Conservation (phyloP, 495 filamentous ascomycete species). For the Penicillium coffeae region DNA sequence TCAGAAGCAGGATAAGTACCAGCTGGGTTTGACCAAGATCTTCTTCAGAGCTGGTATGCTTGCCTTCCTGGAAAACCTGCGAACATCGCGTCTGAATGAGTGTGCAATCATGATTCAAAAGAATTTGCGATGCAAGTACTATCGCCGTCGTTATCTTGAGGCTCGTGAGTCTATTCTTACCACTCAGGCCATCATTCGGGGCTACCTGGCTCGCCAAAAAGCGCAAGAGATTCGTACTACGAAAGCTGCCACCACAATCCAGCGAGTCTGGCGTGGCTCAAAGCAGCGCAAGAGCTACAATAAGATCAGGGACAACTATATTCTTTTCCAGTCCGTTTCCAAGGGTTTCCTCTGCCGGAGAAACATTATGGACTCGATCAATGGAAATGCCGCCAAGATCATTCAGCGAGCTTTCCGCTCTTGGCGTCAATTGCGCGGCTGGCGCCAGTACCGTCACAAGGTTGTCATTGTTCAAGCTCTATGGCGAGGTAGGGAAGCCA, state of each 20-base stretch:
- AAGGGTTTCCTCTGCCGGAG: conserved; percentile 88
- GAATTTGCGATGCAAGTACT: conserved; percentile 93
- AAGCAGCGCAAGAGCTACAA: conserved; percentile 79
- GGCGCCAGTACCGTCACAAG: conserved; percentile 85
- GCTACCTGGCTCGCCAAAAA: conserved; percentile 66
- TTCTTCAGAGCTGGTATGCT: conserved; percentile 99
- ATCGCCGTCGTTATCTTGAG: conserved; percentile 86
- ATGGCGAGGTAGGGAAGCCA: conserved; percentile 83
- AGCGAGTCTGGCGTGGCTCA: conserved; percentile 88
- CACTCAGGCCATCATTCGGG: conserved; percentile 72
- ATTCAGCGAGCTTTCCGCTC: conserved; percentile 91
- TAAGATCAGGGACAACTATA: conserved; percentile 71
- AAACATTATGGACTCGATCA: conserved; percentile 85
- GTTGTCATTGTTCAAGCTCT: conserved; percentile 87
- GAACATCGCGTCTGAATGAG: conserved; percentile 83
- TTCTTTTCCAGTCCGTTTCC: conserved; percentile 80
- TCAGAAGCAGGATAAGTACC: conserved; percentile 89
- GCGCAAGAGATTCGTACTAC: conserved; percentile 77
- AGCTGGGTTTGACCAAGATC: conserved; percentile 94
- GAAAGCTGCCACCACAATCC: conserved; percentile 89
- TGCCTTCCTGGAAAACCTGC: conserved; percentile 90
- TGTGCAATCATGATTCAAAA: conserved; percentile 99
- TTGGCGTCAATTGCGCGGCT: conserved; percentile 69
- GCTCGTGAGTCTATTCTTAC: conserved; percentile 75
- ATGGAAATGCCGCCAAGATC: conserved; percentile 85